phyloP scores from a whole-genome alignment of 2,329 filamentous ascomycete species.

The Raffaelea albimanens region DNA sequence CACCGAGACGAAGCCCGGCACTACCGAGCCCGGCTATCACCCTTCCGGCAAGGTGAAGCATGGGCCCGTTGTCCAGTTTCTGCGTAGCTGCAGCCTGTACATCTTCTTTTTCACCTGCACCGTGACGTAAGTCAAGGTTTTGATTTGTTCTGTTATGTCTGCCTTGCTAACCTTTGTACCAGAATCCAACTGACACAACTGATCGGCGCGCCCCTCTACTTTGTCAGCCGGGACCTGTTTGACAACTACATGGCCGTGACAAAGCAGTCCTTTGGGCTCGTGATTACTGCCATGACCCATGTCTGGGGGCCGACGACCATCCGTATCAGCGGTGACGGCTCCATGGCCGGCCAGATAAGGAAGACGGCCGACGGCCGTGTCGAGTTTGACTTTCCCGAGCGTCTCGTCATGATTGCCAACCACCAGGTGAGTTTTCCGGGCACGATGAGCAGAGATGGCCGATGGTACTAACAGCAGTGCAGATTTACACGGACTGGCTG shows the following conservation, averaged over 20 bases:
- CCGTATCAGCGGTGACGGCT: constrained; percentile 73
- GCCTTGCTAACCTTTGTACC: no score
- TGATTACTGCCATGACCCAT: constrained; percentile 71
- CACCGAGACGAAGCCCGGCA: constrained; percentile 8
- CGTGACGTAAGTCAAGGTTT: constrained; percentile 32
- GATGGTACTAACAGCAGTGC: constrained; percentile 13
- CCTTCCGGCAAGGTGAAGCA: constrained; percentile 48
- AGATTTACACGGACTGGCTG: constrained; percentile 84
- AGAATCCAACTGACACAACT: constrained; percentile 65
- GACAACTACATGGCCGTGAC: constrained; percentile 82
- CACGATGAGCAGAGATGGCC: neutral
- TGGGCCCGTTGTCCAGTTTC: constrained; percentile 36
- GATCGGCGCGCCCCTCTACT: constrained; percentile 66
- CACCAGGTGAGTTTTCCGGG: constrained; percentile 56
- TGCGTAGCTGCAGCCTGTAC: constrained; percentile 41
- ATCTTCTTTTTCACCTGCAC: constrained; percentile 43
- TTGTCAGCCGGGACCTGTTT: constrained; percentile 66
- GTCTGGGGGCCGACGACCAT: constrained; percentile 82
- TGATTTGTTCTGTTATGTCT: constrained; percentile 6
- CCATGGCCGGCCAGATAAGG: constrained; percentile 65
- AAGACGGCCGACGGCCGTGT: constrained; percentile 63
- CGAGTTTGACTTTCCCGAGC: constrained; percentile 70
- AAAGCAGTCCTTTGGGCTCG: constrained; percentile 72
- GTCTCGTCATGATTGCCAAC: constrained; percentile 77
- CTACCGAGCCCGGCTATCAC: constrained; percentile 25